phyloP scores from a whole-genome alignment of 2,329 filamentous ascomycete species.

The Monosporascus sp. region DNA sequence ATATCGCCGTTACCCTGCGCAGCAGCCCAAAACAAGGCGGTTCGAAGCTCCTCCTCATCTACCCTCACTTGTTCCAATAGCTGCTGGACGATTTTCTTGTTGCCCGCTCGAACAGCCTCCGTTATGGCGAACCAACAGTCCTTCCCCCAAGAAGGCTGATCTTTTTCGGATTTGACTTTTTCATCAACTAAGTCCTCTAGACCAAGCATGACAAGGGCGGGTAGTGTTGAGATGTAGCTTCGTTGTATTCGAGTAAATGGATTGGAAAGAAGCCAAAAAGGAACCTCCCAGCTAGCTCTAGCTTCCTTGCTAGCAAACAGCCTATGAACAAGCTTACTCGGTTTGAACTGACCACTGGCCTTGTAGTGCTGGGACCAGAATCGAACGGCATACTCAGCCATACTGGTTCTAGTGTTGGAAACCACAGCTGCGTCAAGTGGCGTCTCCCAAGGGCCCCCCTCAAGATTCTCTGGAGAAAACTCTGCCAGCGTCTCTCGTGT shows the following conservation, averaged over 20 bases:
- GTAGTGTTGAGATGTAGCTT: constrained; percentile 2
- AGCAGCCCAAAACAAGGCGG: constrained; percentile 3
- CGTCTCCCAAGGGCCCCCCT: neutral
- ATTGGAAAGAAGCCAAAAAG: constrained; percentile 12
- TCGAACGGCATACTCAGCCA: constrained; percentile 5
- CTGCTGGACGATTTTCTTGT: neutral
- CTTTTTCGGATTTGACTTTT: neutral
- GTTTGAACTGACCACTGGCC: neutral
- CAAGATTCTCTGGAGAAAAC: neutral
- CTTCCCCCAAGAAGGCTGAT: neutral
- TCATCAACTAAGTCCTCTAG: constrained; percentile 2
- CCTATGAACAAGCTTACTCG: neutral
- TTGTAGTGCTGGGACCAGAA: constrained; percentile 7
- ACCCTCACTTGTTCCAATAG: neutral
- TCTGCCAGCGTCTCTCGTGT: neutral
- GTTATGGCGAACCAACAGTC: constrained; percentile 4
- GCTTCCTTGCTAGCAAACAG: constrained; percentile 1
- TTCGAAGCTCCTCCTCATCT: constrained; percentile 1
- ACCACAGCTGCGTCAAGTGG: neutral
- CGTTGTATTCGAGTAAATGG: constrained; percentile 2
- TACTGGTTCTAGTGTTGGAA: neutral
- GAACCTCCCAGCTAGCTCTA: constrained; percentile 19
- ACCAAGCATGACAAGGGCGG: constrained; percentile 3
- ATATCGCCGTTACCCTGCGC: neutral
- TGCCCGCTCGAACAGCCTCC: constrained; percentile 5